Conservation (phyloP, 345 rosid species). For the Nasturtium officinale region DNA sequence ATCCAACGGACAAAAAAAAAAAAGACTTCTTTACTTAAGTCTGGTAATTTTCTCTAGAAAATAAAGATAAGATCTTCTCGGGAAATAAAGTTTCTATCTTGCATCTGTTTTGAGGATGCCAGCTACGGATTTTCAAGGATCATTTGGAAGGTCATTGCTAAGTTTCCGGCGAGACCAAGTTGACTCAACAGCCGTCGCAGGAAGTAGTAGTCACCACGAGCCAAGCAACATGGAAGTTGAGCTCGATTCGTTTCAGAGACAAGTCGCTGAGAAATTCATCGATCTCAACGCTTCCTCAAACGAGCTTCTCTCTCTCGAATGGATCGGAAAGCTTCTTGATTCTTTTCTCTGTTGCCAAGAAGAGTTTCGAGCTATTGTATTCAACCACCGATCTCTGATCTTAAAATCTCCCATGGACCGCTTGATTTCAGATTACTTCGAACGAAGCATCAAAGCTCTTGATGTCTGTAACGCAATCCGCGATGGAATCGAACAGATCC, state of each 20-base stretch:
- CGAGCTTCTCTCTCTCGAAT: conserved; percentile 61
- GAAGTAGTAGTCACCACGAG: conserved; percentile 31
- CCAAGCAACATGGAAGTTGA: conserved; percentile 46
- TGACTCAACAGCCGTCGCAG: conserved; percentile 23
- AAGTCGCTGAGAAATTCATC: conserved; percentile 58
- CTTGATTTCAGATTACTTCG: conserved; percentile 57
- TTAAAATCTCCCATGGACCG: conserved; percentile 55
- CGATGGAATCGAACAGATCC: conserved; percentile 80
- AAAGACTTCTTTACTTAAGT: neutral
- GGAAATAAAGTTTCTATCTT: neutral
- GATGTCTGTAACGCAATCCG: conserved; percentile 86
- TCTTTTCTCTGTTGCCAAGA: conserved; percentile 65
- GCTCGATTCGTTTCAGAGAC: conserved; percentile 65
- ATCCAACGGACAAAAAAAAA: neutral
- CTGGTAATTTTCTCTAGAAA: neutral
- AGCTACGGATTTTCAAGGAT: conserved; percentile 59
- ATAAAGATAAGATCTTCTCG: neutral
- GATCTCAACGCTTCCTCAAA: conserved; percentile 47
- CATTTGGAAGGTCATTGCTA: conserved; percentile 55
- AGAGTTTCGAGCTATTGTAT: conserved; percentile 59
- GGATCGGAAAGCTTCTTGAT: conserved; percentile 64
- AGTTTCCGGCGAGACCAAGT: conserved; percentile 56
- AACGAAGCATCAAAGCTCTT: conserved; percentile 79
- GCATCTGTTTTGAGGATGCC: conserved; percentile 52
- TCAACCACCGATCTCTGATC: conserved; percentile 46